These are phyloP conservation scores for Colletotrichum somersetense DNA, from an alignment of 2,329 filamentous ascomycete genomes.

Conservation along the genomic window DNA sequence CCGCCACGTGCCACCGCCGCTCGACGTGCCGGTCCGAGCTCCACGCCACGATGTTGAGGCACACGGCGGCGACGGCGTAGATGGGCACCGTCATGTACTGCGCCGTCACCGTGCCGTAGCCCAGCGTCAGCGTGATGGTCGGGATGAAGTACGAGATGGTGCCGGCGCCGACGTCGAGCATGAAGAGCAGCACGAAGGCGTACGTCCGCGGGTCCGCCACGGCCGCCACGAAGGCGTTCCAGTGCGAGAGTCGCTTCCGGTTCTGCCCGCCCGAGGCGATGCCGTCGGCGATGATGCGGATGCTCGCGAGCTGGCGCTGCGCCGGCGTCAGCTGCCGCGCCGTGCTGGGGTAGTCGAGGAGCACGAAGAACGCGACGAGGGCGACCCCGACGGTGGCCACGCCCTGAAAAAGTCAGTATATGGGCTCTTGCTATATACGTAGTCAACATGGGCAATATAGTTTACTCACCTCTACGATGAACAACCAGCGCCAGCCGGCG, in stretches of 20 bases:
- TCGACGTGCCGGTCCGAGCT: conserved; percentile 43
- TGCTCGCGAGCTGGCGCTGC: conserved; percentile 71
- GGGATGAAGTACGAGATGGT: conserved; percentile 68
- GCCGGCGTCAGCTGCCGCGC: conserved; percentile 68
- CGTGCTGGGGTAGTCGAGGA: conserved; percentile 77
- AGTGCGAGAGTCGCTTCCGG: conserved; percentile 45
- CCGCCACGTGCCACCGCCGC: conserved; percentile 44
- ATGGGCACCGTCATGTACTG: conserved; percentile 61
- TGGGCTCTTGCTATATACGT: too few species aligned
- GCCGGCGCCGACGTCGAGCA: conserved; percentile 60
- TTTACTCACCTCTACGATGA: conserved; percentile 59
- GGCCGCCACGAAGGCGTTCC: conserved; percentile 49
- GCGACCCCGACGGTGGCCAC: conserved; percentile 74
- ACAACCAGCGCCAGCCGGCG: conserved; percentile 66
- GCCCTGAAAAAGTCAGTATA: conserved; percentile 52
- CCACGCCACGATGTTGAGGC: conserved; percentile 45
- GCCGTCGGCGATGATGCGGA: conserved; percentile 57
- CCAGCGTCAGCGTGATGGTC: conserved; percentile 61
- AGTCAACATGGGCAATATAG: too few species aligned
- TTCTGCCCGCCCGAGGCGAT: conserved; percentile 51
- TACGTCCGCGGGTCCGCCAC: conserved; percentile 62
- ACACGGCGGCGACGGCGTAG: conserved; percentile 44
- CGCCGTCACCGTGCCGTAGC: conserved; percentile 58
- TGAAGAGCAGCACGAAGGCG: conserved; percentile 62
- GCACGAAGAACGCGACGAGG: conserved; percentile 73